Evolutionary conservation across 441 rosid species (phyloP).

Genomic region (Aleurites moluccanus): DNA sequence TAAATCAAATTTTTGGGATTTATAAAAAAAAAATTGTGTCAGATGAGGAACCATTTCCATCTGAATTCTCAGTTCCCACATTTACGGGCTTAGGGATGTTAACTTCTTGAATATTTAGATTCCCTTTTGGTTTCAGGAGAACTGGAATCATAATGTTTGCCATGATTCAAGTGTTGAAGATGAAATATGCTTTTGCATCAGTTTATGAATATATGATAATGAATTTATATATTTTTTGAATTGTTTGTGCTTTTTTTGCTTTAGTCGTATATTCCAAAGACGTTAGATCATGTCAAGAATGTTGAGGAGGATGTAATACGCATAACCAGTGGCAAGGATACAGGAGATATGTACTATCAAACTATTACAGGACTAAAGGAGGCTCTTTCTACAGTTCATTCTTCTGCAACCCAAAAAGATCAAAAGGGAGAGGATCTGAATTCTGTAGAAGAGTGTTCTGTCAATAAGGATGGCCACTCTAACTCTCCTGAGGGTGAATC

Average conservation of each 20-base stretch:
- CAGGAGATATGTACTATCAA: constrained; percentile 63
- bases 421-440: constrained; percentile 25
- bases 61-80: background rate
- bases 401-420: constrained; percentile 18
- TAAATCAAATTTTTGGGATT: background rate
- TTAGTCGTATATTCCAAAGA: constrained; percentile 80
- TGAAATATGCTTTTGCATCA: background rate
- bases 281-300: constrained; percentile 72
- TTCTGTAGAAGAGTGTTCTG: constrained; percentile 23
- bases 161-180: background rate
- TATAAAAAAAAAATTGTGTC: too few relatives aligned
- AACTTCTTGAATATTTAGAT: background rate
- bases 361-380: constrained; percentile 80
- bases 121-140: background rate
- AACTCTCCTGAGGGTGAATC: constrained; percentile 28
- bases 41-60: background rate
- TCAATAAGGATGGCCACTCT: constrained; percentile 14
- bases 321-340: constrained; percentile 70
- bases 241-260: background rate
- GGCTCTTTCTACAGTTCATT: constrained; percentile 45
- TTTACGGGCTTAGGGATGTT: background rate
- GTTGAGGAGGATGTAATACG: constrained; percentile 70
- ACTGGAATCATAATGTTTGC: background rate
- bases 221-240: constrained; percentile 10
- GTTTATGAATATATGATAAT: background rate